Percentiles rank a stretch among this genome's conserved stretches.
These are phyloP conservation scores for Penicillium taxi DNA, from an alignment of 495 filamentous ascomycete genomes.

Conservation along the genomic window DNA sequence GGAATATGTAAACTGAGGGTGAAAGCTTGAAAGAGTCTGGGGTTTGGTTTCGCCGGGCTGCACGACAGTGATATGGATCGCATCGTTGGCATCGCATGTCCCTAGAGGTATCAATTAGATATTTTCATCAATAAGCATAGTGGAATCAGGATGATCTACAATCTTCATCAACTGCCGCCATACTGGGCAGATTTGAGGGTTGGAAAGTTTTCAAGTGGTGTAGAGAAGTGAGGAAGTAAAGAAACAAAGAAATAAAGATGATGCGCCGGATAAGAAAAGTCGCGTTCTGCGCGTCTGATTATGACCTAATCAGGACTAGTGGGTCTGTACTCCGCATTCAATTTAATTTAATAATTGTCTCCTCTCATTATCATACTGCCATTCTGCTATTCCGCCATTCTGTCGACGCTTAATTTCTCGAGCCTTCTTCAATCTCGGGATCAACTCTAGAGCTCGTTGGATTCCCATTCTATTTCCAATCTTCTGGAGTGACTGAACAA, in stretches of 20 bases:
- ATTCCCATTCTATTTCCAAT: constrained; percentile 30
- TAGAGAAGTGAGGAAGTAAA: constrained; percentile 1
- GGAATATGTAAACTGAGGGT: constrained; percentile 80
- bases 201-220: constrained; percentile 1
- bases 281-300: constrained; percentile 18
- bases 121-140: background rate
- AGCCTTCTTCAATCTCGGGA: constrained; percentile 11
- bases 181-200: constrained; percentile 15
- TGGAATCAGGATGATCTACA: constrained; percentile 27
- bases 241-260: constrained; percentile 5
- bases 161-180: constrained; percentile 43
- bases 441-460: constrained; percentile 12
- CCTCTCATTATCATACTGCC: too few relatives aligned
- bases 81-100: constrained; percentile 68
- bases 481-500: constrained; percentile 17
- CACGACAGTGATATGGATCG: constrained; percentile 61
- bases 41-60: constrained; percentile 47
- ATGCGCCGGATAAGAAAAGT: constrained; percentile 5
- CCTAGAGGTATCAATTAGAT: constrained; percentile 40
- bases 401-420: constrained; percentile 3
- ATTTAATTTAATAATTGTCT: too few relatives aligned
- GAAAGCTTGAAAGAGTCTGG: constrained; percentile 58
- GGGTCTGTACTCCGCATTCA: too few relatives aligned
- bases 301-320: constrained; percentile 23
- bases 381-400: background rate